These are phyloP conservation scores for Backusella mclennaniae DNA, from an alignment of 192 early-diverging fungal genomes.

Conservation along the genomic window DNA sequence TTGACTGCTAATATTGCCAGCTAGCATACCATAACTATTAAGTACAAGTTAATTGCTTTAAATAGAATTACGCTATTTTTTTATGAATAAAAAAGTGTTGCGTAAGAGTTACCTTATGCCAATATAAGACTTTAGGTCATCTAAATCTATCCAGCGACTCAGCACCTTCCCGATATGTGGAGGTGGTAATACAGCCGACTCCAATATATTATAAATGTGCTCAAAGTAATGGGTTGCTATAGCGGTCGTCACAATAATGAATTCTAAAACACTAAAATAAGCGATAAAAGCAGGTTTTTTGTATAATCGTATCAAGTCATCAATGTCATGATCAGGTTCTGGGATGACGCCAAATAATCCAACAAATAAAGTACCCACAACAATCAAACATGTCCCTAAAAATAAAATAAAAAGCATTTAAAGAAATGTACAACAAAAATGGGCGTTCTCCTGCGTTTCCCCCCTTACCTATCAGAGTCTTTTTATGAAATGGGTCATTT, in stretches of 20 bases:
- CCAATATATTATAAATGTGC: constrained; percentile 11
- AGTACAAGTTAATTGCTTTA: not conserved
- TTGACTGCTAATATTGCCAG: constrained; percentile 72
- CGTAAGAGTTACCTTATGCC: constrained; percentile 24
- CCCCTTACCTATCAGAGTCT: constrained; percentile 51
- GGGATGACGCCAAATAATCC: constrained; percentile 74
- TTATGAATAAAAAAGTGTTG: not conserved
- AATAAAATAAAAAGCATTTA: not conserved
- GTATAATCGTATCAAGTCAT: constrained; percentile 64
- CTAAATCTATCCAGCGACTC: constrained; percentile 3
- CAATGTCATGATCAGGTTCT: constrained; percentile 67
- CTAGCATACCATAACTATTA: constrained; percentile 58
- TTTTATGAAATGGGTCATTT: constrained; percentile 58
- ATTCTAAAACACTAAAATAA: constrained; percentile 59
- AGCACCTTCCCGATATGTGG: constrained; percentile 39
- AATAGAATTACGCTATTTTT: not conserved
- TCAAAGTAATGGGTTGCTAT: constrained; percentile 46
- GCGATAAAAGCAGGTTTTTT: constrained; percentile 64
- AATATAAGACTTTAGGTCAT: constrained; percentile 26
- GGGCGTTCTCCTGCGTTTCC: not conserved
- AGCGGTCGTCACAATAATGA: constrained; percentile 48
- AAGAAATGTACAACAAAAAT: too few relatives aligned
- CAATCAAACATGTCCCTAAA: constrained; percentile 67
- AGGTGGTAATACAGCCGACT: constrained; percentile 9
- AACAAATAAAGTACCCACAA: constrained; percentile 63